phyloP scores from a whole-genome alignment of 352 stramenopile genomes.

The Phytophthora podocarpi region DNA sequence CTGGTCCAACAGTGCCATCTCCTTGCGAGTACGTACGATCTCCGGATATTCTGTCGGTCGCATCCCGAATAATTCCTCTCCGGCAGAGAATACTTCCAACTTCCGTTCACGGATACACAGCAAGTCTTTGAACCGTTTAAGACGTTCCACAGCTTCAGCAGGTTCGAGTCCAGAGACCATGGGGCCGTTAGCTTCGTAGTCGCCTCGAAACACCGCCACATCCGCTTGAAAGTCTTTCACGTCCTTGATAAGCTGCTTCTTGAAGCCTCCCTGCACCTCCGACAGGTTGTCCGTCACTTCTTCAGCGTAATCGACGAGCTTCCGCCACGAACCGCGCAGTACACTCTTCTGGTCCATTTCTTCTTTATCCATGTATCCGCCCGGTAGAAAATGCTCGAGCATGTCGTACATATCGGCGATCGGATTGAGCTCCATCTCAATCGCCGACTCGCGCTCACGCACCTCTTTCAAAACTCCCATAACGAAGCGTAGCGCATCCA shows the following conservation, averaged over 20 bases:
- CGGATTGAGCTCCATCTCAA: slow-evolving; percentile 90
- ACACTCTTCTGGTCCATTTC: slow-evolving; percentile 93
- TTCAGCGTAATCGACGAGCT: slow-evolving; percentile 90
- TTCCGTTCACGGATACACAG: slow-evolving; percentile 78
- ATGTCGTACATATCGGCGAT: slow-evolving; percentile 92
- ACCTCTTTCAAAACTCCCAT: slow-evolving; percentile 89
- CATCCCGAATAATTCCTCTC: slow-evolving; percentile 92
- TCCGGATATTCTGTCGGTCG: slow-evolving; percentile 77
- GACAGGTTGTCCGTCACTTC: slow-evolving; percentile 87
- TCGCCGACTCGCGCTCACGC: slow-evolving; percentile 83
- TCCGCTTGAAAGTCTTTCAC: slow-evolving; percentile 86
- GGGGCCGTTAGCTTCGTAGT: slow-evolving; percentile 69
- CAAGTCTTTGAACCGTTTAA: slow-evolving; percentile 89
- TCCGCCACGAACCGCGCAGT: slow-evolving; percentile 81
- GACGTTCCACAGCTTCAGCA: slow-evolving; percentile 78
- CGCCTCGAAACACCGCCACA: slow-evolving; percentile 62
- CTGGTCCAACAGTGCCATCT: slow-evolving; percentile 85
- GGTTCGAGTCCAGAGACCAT: slow-evolving; percentile 83
- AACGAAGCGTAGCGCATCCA: slow-evolving; percentile 80
- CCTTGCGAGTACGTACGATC: slow-evolving; percentile 88
- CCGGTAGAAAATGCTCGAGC: slow-evolving; percentile 88
- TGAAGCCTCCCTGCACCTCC: slow-evolving; percentile 88
- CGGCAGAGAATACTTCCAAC: slow-evolving; percentile 85
- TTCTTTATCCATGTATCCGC: slow-evolving; percentile 86
- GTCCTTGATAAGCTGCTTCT: slow-evolving; percentile 91